Conservation (phyloP, 257 asterid genomes). For the Salvia hispanica region DNA sequence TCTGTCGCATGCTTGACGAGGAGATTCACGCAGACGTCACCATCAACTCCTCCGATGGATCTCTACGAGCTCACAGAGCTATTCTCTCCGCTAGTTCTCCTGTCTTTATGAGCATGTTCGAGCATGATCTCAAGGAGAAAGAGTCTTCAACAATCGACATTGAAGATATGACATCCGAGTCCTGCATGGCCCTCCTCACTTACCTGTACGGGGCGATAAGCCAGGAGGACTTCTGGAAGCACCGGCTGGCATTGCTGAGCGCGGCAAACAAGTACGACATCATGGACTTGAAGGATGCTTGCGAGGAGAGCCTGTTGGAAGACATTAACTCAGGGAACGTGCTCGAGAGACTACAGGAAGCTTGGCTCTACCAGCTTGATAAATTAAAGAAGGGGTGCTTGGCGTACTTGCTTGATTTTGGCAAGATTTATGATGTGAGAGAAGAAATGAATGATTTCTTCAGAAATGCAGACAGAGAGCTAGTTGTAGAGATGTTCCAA, state of each 20-base stretch:
- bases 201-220: slow-evolving; percentile 81
- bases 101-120: slow-evolving; percentile 88
- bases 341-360: slow-evolving; percentile 92
- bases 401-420: slow-evolving; percentile 81
- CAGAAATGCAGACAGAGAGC: slow-evolving; percentile 74
- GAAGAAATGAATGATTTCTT: slow-evolving; percentile 74
- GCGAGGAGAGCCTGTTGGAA: slow-evolving; percentile 87
- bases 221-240: slow-evolving; percentile 94
- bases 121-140: slow-evolving; percentile 83
- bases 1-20: slow-evolving; percentile 85
- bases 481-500: slow-evolving; percentile 82
- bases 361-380: slow-evolving; percentile 84
- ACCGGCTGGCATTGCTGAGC: slow-evolving; percentile 70
- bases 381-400: slow-evolving; percentile 87
- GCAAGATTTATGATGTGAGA: slow-evolving; percentile 84
- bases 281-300: slow-evolving; percentile 74
- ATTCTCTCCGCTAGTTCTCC: slow-evolving; percentile 88
- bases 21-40: slow-evolving; percentile 79
- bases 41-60: slow-evolving; percentile 77
- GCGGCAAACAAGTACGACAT: slow-evolving; percentile 93
- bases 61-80: slow-evolving; percentile 70
- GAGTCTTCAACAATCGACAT: slow-evolving; percentile 77
- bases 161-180: slow-evolving; percentile 79
- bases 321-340: slow-evolving; percentile 83
- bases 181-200: slow-evolving; percentile 74